Base-by-base conservation (phyloP, 768 basidiomycete genomes). In the Kwoniella bestiolae region DNA sequence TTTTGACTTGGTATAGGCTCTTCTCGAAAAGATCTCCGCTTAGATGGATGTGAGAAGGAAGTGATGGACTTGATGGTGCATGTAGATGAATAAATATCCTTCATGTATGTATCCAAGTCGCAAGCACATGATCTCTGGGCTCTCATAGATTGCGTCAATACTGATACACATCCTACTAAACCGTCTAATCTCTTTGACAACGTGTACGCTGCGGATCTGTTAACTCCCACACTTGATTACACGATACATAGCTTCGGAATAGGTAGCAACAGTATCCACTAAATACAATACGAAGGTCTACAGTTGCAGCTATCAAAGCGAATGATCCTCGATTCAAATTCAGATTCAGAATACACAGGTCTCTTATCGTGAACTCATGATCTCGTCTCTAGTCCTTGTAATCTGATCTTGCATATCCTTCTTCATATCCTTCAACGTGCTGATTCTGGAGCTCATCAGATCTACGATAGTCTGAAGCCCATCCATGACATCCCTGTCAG, bases 1-100 rank as follows among this genome's bases (percentile, higher is more conserved):
- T 21, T 53, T 49, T 26, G 32, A 26, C 28, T 35, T 26, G 18
- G 38, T 18, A 29, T 38, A 60, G 70, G 67, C 55, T 47, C 56
- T 72, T 23, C 38, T 72, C 50, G 65, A 68, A 23, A 65, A 68
- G 60, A 46, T 69, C 52, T 26, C 67, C 32, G 67, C 63, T 45
- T 71, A 68, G 44, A 60, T 31, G 9, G 12, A 60, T 60, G n/a
- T 18, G 25, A 44, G 31, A 49, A 28, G 31, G 34, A 18, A 41
- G 12, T 25, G 5, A 25, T 26, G 31, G 49, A 50, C 26, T 18
- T 16, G 50, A 52, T 60, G 32, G 11, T 12, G 50, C n/a, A n/a
- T 52, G 9, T 26, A 26, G 16, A 21, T 21, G 23, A 56, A n/a
- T n/a, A n/a, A n/a, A n/a, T n/a, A n/a, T n/a, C n/a, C n/a, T 56